Evolutionary conservation across 108 stramenopile genomes (phyloP).

Genomic region (Mediolabrus comicus): DNA sequence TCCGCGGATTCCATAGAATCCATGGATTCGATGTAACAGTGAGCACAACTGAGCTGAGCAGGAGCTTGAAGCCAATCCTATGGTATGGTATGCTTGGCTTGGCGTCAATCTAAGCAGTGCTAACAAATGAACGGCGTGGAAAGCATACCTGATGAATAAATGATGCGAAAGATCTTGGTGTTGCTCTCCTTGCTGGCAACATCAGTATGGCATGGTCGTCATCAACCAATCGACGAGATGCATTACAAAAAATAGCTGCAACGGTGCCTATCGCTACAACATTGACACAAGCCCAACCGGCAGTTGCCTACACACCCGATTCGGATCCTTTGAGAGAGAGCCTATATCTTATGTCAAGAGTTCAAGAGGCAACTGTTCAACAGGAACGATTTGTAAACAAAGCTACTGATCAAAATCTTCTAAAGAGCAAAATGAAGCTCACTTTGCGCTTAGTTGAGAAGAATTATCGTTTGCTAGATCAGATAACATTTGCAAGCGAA

Average conservation of each 20-base stretch:
- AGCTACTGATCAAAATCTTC: constrained; percentile 38
- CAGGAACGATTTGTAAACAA: constrained; percentile 67
- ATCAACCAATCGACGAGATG: not conserved
- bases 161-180: too few relatives aligned
- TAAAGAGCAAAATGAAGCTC: constrained; percentile 66
- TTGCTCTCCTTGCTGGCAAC: not conserved
- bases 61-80: too few relatives aligned
- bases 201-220: not conserved
- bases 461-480: constrained; percentile 67
- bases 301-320: constrained; percentile 63
- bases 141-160: too few relatives aligned
- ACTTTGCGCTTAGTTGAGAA: constrained; percentile 62
- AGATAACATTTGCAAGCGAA: constrained; percentile 57
- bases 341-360: constrained; percentile 63
- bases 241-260: not conserved
- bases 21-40: too few relatives aligned
- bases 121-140: too few relatives aligned
- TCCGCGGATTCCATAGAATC: too few relatives aligned
- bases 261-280: not conserved
- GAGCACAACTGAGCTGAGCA: too few relatives aligned
- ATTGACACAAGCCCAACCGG: constrained; percentile 16
- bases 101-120: too few relatives aligned
- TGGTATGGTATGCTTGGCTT: too few relatives aligned
- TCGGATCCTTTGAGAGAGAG: constrained; percentile 61
- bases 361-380: constrained; percentile 74